Evolutionary conservation across 2,329 filamentous ascomycete genomes (phyloP), one percentile per base, ranked within the genome.

Genomic region (Claviceps capensis): DNA sequence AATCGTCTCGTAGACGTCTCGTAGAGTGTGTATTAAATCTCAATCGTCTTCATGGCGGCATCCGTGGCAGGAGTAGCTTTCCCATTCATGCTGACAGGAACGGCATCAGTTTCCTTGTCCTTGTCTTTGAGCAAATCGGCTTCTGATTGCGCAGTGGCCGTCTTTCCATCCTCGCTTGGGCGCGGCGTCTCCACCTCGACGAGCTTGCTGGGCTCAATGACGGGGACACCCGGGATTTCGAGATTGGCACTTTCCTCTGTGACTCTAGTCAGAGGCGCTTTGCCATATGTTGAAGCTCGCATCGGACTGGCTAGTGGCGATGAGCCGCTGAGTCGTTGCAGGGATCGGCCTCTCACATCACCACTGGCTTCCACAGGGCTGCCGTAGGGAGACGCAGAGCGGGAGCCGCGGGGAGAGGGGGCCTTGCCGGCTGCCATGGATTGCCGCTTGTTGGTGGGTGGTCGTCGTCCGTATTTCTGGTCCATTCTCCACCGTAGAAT

Each of bases 401-500:
- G 72, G 53, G 74, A 71, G 55, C 67, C 72, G 43, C 70, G 69
- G 13, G 73, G 72, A 11, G 76, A 77, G 26, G 65, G 66, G 38
- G 65, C 58, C 58, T 71, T 72, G 30, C 55, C 53, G 26, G 72
- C 69, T 2, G 65, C 70, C 58, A 70, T 69, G 1, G 80, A 82
- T 56, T 69, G 76, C 54, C 81, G 74, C 65, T 78, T 77, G 45
- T 47, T 47, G 50, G 67, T 68, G 42, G 67, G 66, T 4, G 50
- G 50, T 37, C 76, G 73, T 54, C 93, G 78, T 47, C 91, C 91
- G 66, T 93, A 86, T 72, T 95, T 97, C 67, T 97, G 91, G 65
- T 98, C 93, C 70, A 86, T 83, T 64, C 93, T 83, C 89, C 93
- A 97, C 59, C 93, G 80, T 60, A 98, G 73, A 63, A 98, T 95